Conservation (phyloP, 192 early-diverging fungal species). For the Linnemannia exigua region DNA sequence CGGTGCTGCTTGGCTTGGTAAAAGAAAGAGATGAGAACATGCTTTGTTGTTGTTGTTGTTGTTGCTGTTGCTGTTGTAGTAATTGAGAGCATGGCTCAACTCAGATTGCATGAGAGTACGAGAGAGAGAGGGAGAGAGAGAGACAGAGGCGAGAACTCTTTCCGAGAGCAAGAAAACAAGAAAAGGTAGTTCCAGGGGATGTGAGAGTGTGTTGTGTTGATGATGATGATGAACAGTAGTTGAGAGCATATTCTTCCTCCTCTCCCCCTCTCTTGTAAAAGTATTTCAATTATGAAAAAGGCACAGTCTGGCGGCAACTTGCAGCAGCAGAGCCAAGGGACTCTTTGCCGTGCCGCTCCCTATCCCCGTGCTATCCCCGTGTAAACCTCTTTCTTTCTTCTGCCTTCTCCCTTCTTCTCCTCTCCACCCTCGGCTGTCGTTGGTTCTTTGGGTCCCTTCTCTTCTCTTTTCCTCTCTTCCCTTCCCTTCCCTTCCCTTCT, state of each 20-base stretch:
- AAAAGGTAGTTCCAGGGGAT: too few relatives aligned
- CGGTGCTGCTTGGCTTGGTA: too few relatives aligned
- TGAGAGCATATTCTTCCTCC: background rate
- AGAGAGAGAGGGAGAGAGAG: background rate
- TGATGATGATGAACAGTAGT: background rate
- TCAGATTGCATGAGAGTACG: background rate
- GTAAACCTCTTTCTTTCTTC: slow-evolving; percentile 4
- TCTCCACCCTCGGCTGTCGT: background rate
- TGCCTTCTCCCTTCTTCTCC: background rate
- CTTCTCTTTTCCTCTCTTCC: background rate
- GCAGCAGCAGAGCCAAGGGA: too few relatives aligned
- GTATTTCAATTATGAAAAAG: too few relatives aligned
- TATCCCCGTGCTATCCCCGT: background rate
- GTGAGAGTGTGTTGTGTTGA: too few relatives aligned
- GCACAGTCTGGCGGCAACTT: too few relatives aligned
- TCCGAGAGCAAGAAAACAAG: background rate
- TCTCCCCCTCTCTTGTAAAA: too few relatives aligned
- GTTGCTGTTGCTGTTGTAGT: background rate
- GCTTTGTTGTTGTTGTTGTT: background rate
- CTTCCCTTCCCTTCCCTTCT: background rate
- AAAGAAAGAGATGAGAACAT: background rate
- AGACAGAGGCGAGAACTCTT: background rate
- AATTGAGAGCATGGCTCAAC: slow-evolving; percentile 1
- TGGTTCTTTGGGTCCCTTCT: background rate
- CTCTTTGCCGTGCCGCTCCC: too few relatives aligned